Conservation (phyloP, 2,329 filamentous ascomycete species). For the Hymenoscyphus occultus region DNA sequence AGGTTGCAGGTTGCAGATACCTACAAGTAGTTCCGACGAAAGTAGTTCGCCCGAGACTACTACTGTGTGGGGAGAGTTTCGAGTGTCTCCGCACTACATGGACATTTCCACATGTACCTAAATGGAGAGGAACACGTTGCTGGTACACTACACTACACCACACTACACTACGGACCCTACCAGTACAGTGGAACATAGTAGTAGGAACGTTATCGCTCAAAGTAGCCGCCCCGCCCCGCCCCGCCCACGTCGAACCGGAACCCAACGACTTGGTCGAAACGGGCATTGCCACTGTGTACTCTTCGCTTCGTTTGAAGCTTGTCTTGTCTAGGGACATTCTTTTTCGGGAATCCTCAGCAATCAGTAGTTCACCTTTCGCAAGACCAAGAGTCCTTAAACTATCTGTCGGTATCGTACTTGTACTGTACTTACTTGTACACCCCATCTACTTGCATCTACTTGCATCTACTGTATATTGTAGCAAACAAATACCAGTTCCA, state of each 20-base stretch:
- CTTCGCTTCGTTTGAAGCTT: neutral
- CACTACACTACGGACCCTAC: too few relatives aligned
- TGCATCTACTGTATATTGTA: too few relatives aligned
- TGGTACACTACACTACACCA: neutral
- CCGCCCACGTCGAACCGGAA: neutral
- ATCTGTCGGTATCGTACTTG: neutral
- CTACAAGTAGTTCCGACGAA: neutral
- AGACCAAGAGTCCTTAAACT: neutral
- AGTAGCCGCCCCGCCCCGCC: too few relatives aligned
- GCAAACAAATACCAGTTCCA: neutral
- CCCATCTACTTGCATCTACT: neutral
- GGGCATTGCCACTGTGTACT: neutral
- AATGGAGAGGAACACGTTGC: conserved; percentile 1
- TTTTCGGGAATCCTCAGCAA: neutral
- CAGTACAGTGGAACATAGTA: neutral
- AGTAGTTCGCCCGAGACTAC: neutral
- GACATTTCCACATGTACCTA: neutral
- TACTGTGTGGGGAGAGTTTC: neutral
- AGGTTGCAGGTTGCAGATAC: too few relatives aligned
- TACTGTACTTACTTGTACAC: too few relatives aligned
- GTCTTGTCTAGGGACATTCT: too few relatives aligned
- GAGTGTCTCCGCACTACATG: neutral
- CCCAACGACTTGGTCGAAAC: neutral
- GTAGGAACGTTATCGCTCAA: too few relatives aligned
- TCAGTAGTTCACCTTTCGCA: neutral